Conservation (phyloP, 805 yeast genomes). For the Candida pseudoglaebosa region DNA sequence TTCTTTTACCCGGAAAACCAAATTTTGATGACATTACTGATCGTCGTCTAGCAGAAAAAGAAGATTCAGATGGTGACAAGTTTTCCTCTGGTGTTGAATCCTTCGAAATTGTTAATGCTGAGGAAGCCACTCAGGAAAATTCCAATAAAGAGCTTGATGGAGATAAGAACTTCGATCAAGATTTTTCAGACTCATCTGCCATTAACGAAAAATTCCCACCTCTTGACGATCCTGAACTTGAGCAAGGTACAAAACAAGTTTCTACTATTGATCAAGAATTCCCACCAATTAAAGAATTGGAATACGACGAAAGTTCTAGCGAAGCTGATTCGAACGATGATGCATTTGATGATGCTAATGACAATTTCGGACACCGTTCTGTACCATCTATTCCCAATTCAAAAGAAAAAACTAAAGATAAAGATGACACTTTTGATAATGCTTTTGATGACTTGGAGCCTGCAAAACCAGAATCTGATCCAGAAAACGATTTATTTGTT, state of each 20-base stretch:
- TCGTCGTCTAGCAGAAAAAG: slow-evolving; percentile 20
- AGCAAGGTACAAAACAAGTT: neutral
- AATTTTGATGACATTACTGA: slow-evolving; percentile 17
- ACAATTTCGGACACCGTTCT: slow-evolving; percentile 15
- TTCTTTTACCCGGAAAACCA: neutral
- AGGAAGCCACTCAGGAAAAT: slow-evolving; percentile 31
- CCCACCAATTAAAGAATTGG: slow-evolving; percentile 58
- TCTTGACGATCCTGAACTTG: slow-evolving; percentile 1
- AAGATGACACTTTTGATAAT: slow-evolving; percentile 28
- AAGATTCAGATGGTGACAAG: slow-evolving; percentile 35
- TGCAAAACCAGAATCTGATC: slow-evolving; percentile 21
- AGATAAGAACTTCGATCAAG: neutral
- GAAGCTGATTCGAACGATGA: slow-evolving; percentile 37
- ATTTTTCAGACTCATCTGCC: slow-evolving; percentile 4
- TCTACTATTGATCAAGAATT: slow-evolving; percentile 42
- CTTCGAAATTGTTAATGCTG: slow-evolving; percentile 51
- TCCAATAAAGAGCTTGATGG: neutral
- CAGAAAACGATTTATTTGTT: slow-evolving; percentile 28
- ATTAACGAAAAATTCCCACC: neutral
- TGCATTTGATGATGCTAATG: slow-evolving; percentile 34
- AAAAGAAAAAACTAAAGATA: slow-evolving; percentile 11
- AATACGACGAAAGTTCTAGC: slow-evolving; percentile 45
- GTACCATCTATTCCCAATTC: slow-evolving; percentile 2
- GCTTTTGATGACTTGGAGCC: slow-evolving; percentile 38
- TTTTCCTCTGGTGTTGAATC: slow-evolving; percentile 47